These are phyloP conservation scores for Leucocoprinus birnbaumii DNA, from an alignment of 768 basidiomycete species.

Conservation along the genomic window DNA sequence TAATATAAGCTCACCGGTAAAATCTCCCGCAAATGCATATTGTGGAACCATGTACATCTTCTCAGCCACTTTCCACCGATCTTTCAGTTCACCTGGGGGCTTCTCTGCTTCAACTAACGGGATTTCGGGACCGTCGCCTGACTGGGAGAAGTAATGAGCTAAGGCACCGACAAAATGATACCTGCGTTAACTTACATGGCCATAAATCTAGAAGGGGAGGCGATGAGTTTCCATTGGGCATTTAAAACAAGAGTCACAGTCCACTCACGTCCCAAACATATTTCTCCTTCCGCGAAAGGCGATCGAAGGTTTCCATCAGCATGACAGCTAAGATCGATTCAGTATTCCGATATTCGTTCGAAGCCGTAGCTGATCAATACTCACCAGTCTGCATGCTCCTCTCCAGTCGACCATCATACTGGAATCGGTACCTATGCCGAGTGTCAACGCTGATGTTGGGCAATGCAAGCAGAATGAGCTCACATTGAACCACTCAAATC, in stretches of 20 bases:
- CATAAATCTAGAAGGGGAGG: constrained; percentile 45
- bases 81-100: constrained; percentile 49
- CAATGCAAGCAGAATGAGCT: constrained; percentile 25
- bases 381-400: constrained; percentile 64
- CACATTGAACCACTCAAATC: constrained; percentile 74
- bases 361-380: background rate
- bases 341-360: background rate
- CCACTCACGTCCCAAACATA: constrained; percentile 72
- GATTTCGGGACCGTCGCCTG: constrained; percentile 61
- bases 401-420: constrained; percentile 64
- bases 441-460: background rate
- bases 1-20: constrained; percentile 40
- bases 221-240: background rate
- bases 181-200: constrained; percentile 47
- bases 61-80: constrained; percentile 65
- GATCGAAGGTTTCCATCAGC: constrained; percentile 71
- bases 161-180: too few relatives aligned
- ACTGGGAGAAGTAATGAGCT: constrained; percentile 38
- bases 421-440: constrained; percentile 59
- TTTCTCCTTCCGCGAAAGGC: constrained; percentile 62
- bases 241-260: too few relatives aligned
- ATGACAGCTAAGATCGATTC: constrained; percentile 48
- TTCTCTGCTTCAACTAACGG: constrained; percentile 46
- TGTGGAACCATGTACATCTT: constrained; percentile 70
- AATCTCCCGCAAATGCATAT: constrained; percentile 68